Evolutionary conservation across 192 early-diverging fungal species (phyloP).

Genomic region (Coemansia nantahalensis): DNA sequence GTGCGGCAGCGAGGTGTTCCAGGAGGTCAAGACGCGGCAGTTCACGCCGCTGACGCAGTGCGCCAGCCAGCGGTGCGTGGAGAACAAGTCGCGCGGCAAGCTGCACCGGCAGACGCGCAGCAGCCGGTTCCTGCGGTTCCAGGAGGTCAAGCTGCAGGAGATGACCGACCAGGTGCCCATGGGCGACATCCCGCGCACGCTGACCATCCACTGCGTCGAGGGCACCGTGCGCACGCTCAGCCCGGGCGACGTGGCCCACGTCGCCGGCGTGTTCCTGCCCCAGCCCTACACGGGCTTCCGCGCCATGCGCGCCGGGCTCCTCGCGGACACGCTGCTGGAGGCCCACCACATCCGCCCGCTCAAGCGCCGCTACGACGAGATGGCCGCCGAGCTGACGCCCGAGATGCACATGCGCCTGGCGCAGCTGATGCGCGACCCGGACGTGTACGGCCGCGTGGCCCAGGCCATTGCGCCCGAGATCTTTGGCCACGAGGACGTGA

Average conservation of each 20-base stretch:
- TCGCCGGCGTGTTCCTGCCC: slow-evolving; percentile 88
- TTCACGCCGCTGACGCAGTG: slow-evolving; percentile 84
- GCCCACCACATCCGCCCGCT: slow-evolving; percentile 81
- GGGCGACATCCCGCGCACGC: slow-evolving; percentile 95
- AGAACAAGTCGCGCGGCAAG: slow-evolving; percentile 75
- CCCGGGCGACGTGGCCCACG: slow-evolving; percentile 84
- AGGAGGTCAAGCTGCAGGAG: slow-evolving; percentile 97
- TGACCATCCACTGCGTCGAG: slow-evolving; percentile 89
- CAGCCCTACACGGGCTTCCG: slow-evolving; percentile 92
- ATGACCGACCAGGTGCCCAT: slow-evolving; percentile 98
- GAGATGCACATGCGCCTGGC: slow-evolving; percentile 56
- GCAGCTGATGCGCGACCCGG: slow-evolving; percentile 61
- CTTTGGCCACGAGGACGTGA: slow-evolving; percentile 90
- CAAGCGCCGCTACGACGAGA: slow-evolving; percentile 90
- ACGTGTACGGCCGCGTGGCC: slow-evolving; percentile 76
- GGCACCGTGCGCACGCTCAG: slow-evolving; percentile 72
- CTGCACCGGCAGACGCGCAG: slow-evolving; percentile 90
- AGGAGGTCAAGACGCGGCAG: slow-evolving; percentile 76
- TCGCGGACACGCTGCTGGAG: slow-evolving; percentile 95
- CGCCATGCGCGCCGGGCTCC: slow-evolving; percentile 82
- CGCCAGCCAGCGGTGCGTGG: slow-evolving; percentile 72
- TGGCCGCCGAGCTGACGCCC: slow-evolving; percentile 56
- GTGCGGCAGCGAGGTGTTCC: slow-evolving; percentile 94
- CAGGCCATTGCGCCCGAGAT: slow-evolving; percentile 86
- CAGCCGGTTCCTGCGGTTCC: slow-evolving; percentile 90